Evolutionary conservation across 1,139 yeast genomes (phyloP), one percentile per base, ranked within the genome.

Genomic region (Blastobotrys petasosporus): DNA sequence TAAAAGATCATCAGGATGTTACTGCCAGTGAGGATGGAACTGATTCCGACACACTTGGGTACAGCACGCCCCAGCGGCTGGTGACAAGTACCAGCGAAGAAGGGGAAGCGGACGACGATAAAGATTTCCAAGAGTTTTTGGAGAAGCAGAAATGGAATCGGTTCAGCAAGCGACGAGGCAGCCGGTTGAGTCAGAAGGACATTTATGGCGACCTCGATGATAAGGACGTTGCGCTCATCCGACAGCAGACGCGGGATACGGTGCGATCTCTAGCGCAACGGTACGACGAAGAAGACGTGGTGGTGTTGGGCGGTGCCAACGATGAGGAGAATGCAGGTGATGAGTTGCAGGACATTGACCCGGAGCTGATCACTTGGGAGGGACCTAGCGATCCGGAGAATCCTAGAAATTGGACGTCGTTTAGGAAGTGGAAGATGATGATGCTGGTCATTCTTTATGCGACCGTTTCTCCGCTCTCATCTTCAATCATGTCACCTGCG

Each of bases 1-100:
- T 85, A 16, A 48, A 82, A 64, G 65, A 83, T 67, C 53, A 84
- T 81, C 34, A 83, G 87, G 1, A 76, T 85, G 58, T 84, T 84
- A 71, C 83, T 77, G 49, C 83, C 77, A 42, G 82, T 77, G 13
- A 88, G 85, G 31, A 83, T 67, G 32, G 78, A 85, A 46, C 62
- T 63, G 54, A 80, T 73, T 46, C 82, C 78, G 42, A 80, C 81
- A 53, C 71, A 66, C 42, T 66, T 68, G 48, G 83, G 74, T 37
- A 85, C 82, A 63, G 25, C 25, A 20, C 25, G 25, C 25, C 25
- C 6, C 6, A 20, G 25, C 25, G 25, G 25, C 25, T 20, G 25
- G 25, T 20, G 25, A 20, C 25, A 7, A 20, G 25, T 7, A 20
- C 25, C 25, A 20, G 25, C 7, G 25, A 20, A 4, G 25, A 20